A percentile compares a stretch with the other conserved stretches of the same genome.
These are phyloP conservation scores for Neurospora sublineolata DNA, from an alignment of 495 filamentous ascomycete species.

Conservation along the genomic window DNA sequence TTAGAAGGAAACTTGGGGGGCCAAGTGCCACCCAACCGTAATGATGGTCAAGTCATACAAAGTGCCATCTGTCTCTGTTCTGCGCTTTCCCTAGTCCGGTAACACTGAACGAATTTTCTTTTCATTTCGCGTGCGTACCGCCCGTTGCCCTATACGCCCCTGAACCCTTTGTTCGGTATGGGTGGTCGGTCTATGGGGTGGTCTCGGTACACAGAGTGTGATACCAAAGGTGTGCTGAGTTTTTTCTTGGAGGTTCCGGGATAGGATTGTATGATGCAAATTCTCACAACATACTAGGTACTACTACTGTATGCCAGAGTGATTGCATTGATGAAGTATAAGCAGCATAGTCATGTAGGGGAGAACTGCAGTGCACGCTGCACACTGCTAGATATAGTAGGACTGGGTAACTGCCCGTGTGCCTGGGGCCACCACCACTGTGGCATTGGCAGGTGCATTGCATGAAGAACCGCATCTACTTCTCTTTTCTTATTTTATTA, in stretches of 20 bases:
- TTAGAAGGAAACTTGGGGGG: not conserved
- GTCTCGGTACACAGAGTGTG: not conserved
- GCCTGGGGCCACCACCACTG: not conserved
- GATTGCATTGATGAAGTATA: not conserved
- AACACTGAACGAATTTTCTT: not conserved
- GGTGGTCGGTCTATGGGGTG: too few species aligned
- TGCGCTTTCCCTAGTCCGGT: not conserved
- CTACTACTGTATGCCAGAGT: not conserved
- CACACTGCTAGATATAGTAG: not conserved
- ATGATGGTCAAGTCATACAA: not conserved
- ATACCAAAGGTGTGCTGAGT: too few species aligned
- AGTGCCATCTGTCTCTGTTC: not conserved
- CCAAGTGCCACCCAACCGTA: too few species aligned
- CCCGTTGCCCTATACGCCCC: not conserved
- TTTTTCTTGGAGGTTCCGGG: too few species aligned
- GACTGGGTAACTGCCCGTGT: not conserved
- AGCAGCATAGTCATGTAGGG: too few species aligned
- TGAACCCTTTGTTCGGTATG: not conserved
- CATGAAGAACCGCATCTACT: not conserved
- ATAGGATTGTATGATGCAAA: too few species aligned
- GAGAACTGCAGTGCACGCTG: not conserved
- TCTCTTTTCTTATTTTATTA: not conserved
- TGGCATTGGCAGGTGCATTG: not conserved
- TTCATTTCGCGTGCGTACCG: not conserved
- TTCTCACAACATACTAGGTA: too few species aligned